Evolutionary conservation across 768 basidiomycete species (phyloP).

Genomic region (Nidula microcarpa): DNA sequence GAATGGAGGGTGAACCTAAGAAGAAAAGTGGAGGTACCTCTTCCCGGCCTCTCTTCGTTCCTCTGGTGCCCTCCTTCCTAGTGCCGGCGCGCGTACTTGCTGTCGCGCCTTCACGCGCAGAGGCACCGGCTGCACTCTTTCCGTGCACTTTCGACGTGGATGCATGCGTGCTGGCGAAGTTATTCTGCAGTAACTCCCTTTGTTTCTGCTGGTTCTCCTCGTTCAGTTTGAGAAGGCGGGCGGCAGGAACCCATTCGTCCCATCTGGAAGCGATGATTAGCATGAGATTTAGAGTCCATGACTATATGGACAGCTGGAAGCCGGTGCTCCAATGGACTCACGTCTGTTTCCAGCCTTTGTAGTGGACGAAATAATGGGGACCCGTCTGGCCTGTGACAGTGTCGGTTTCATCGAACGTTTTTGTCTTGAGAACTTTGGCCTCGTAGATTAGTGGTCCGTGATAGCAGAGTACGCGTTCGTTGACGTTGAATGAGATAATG

Average conservation of each 20-base stretch:
- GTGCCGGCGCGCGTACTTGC: conserved; percentile 25
- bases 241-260: conserved; percentile 94
- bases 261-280: conserved; percentile 47
- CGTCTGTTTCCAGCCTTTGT: conserved; percentile 99
- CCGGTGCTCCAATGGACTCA: conserved; percentile 28
- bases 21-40: conserved; percentile 43
- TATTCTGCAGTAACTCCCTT: conserved; percentile 51
- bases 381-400: conserved; percentile 61
- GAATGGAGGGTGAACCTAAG: neutral
- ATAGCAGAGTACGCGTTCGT: conserved; percentile 88
- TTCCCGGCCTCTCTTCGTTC: conserved; percentile 71
- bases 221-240: conserved; percentile 79
- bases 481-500: conserved; percentile 39
- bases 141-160: conserved; percentile 12
- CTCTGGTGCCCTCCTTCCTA: conserved; percentile 61
- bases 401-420: conserved; percentile 61
- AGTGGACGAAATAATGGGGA: conserved; percentile 92
- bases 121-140: conserved; percentile 7
- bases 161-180: conserved; percentile 20
- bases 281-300: no score
- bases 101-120: conserved; percentile 20
- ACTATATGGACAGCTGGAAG: no score
- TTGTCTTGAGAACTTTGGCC: conserved; percentile 79
- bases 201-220: conserved; percentile 79
- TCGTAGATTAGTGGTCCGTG: conserved; percentile 96